Evolutionary conservation across 176 grass and related monocot species (phyloP), one percentile per base, ranked within the genome.

Genomic region (Bothriochloa decipiens): DNA sequence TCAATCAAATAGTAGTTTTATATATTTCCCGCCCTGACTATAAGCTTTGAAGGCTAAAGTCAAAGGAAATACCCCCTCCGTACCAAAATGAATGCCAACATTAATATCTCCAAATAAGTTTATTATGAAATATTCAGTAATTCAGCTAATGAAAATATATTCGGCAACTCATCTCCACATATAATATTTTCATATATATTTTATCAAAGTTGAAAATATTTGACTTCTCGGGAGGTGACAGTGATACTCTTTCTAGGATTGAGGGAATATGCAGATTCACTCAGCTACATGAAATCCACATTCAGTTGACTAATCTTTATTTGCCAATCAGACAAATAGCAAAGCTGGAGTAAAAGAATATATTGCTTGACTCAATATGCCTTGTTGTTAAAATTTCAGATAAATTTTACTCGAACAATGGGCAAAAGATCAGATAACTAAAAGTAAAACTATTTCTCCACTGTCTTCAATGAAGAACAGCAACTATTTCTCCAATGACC

Each of bases 381-480:
- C 46, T 45, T 58, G 45, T 39, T 82, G 11, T 39, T 2, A 65
- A 64, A 70, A 65, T 65, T 40, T 27, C 3, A 10, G 18, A 66
- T 36, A 15, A 65, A 72, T 43, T 60, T 61, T 46, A n/a, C 50
- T 16, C 1, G 14, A 13, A 23, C 1, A 65, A 5, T 3, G 10
- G 29, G 25, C 64, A 29, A 29, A 40, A 43, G 2, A 43, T 4
- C 28, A 77, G 36, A 7, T 20, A 11, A 60, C 20, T 60, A 57
- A 47, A 33, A 81, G 36, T 43, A 85, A 37, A 27, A 61, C 11
- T 14, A 74, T 58, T 75, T 8, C 8, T 70, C 71, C 37, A 70
- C 4, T 26, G 39, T 73, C 15, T 36, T 78, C 65, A 67, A 28
- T 42, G 12, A 20, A 53, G n/a, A 20, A 65, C 28, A 62, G 10